phyloP scores from a whole-genome alignment of 352 stramenopile species.

The Pythium utonaiense region DNA sequence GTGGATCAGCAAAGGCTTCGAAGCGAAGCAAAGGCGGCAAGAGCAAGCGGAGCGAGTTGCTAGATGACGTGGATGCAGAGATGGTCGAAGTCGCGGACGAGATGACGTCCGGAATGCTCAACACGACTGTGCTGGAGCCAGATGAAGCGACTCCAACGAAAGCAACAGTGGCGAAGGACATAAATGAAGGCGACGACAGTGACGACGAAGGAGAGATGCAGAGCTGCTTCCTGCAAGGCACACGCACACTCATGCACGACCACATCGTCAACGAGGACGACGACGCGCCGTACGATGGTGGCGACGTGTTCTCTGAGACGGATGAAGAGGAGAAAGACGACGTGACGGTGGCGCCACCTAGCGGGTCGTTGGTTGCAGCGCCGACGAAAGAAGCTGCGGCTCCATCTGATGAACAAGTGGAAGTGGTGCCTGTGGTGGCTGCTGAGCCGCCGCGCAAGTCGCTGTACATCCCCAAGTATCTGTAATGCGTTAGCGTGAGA shows the following conservation, averaged over 20 bases:
- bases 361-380: not conserved
- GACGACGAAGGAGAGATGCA: conserved; percentile 33
- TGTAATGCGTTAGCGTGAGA: not conserved
- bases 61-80: conserved; percentile 27
- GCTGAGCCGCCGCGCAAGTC: conserved; percentile 7
- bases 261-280: conserved; percentile 25
- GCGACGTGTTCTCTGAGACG: conserved; percentile 13
- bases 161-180: conserved; percentile 3
- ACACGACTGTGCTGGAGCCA: not conserved
- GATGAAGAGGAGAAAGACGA: conserved; percentile 18
- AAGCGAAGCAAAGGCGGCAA: conserved; percentile 3
- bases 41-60: not conserved
- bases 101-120: conserved; percentile 39
- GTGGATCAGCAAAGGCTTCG: conserved; percentile 11
- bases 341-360: not conserved
- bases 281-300: not conserved
- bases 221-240: conserved; percentile 18
- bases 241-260: conserved; percentile 28
- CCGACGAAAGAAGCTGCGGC: not conserved
- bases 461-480: conserved; percentile 28
- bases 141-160: conserved; percentile 4
- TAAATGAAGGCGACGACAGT: conserved; percentile 5
- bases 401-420: not conserved
- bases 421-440: not conserved
- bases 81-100: conserved; percentile 35